Conservation (phyloP, 495 filamentous ascomycete genomes). For the Trichoderma asperelloides region DNA sequence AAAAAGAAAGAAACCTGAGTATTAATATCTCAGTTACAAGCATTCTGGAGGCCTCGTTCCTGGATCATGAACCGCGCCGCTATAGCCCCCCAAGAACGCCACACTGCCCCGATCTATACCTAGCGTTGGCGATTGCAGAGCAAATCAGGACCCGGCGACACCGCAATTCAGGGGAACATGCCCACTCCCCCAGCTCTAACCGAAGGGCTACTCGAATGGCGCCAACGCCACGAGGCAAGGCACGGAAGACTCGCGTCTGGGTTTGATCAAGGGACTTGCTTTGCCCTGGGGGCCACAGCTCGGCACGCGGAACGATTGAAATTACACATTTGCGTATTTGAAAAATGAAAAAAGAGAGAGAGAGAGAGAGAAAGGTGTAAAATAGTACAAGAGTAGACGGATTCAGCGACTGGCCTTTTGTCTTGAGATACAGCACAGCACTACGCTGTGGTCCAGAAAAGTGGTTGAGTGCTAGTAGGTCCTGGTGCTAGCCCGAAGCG, state of each 20-base stretch:
- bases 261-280: background rate
- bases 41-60: constrained; percentile 4
- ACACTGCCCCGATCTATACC: background rate
- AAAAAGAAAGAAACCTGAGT: background rate
- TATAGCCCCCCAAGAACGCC: background rate
- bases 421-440: too few species aligned
- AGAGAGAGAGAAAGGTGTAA: too few species aligned
- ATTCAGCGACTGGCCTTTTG: too few species aligned
- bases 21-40: background rate
- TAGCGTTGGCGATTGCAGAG: constrained; percentile 5
- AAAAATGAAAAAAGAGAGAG: too few species aligned
- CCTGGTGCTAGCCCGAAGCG: background rate
- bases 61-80: background rate
- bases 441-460: too few species aligned
- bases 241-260: background rate
- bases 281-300: too few species aligned
- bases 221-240: constrained; percentile 1
- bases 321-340: too few species aligned
- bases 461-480: too few species aligned
- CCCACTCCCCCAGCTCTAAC: constrained; percentile 3
- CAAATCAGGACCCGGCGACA: constrained; percentile 5
- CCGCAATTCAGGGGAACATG: constrained; percentile 5
- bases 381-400: too few species aligned
- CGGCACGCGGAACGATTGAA: too few species aligned
- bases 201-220: background rate